Conservation (phyloP, 192 early-diverging fungal species). For the Coemansia sp. region DNA sequence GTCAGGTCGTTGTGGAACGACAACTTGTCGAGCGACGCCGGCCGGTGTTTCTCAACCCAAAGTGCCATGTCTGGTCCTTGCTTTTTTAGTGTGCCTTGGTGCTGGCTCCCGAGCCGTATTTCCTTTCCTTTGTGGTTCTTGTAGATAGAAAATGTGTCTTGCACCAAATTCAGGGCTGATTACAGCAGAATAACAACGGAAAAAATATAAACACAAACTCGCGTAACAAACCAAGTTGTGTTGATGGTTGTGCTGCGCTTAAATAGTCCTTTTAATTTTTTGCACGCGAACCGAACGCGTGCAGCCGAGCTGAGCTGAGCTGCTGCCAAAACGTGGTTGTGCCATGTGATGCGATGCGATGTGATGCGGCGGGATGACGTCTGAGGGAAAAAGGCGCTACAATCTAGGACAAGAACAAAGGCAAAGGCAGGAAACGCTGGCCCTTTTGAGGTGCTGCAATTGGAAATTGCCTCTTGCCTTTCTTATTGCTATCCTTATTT, state of each 20-base stretch:
- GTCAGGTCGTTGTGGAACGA: conserved; percentile 79
- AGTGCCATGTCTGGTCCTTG: conserved; percentile 52
- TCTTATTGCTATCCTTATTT: neutral
- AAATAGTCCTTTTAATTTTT: neutral
- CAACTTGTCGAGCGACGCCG: conserved; percentile 77
- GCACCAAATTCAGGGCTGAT: too few species aligned
- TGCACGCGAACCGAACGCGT: neutral
- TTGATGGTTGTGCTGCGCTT: neutral
- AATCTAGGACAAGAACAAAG: neutral
- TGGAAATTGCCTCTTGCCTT: neutral
- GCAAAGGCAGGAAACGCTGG: neutral
- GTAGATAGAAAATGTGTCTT: too few species aligned
- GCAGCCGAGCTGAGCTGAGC: neutral
- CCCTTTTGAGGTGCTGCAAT: too few species aligned
- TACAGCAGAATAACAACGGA: neutral
- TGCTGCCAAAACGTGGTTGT: neutral
- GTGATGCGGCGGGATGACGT: neutral
- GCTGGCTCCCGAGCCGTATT: neutral
- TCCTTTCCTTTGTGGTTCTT: neutral
- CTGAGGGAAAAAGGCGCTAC: neutral
- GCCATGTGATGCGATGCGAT: neutral
- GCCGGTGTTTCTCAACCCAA: conserved; percentile 96
- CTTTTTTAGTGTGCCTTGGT: neutral
- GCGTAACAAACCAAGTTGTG: too few species aligned
- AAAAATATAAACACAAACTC: neutral